Evolutionary conservation across 495 filamentous ascomycete genomes (phyloP).

Genomic region (Neurospora sp.): DNA sequence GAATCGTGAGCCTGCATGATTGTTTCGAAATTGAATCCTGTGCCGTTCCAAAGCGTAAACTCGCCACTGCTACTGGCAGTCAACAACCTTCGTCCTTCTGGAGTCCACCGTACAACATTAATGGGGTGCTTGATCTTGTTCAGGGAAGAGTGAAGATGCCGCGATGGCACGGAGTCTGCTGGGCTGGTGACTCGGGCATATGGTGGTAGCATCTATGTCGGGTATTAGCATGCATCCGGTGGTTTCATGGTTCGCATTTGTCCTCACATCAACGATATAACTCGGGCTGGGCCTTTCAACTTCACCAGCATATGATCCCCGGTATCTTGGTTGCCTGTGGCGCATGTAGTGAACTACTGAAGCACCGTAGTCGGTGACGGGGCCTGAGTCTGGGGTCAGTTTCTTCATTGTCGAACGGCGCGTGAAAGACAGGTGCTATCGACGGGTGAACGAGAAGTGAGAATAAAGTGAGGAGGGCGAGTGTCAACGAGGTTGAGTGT

Average conservation of each 20-base stretch:
- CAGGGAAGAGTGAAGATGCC: constrained; percentile 86
- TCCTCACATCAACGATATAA: constrained; percentile 79
- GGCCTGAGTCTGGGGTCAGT: constrained; percentile 40
- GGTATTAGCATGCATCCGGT: constrained; percentile 15
- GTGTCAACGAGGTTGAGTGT: not conserved
- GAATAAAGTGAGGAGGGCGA: not conserved
- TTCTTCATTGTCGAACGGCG: not conserved
- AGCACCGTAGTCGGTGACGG: constrained; percentile 92
- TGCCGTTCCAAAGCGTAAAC: constrained; percentile 98
- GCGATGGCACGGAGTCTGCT: constrained; percentile 75
- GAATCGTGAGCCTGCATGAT: constrained; percentile 97
- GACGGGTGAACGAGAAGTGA: not conserved
- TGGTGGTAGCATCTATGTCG: constrained; percentile 72
- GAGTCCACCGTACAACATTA: constrained; percentile 96
- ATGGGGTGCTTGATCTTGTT: constrained; percentile 97
- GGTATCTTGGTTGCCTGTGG: constrained; percentile 66
- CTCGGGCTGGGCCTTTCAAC: constrained; percentile 74
- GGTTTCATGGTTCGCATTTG: not conserved
- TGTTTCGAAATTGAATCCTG: constrained; percentile 97
- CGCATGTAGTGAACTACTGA: constrained; percentile 91
- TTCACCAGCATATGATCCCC: constrained; percentile 56
- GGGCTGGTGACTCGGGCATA: constrained; percentile 58
- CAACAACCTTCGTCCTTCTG: constrained; percentile 81
- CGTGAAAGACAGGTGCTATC: not conserved
- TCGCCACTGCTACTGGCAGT: constrained; percentile 94